These are phyloP conservation scores for Phtheirospermum japonicum DNA, from an alignment of 257 asterid species.

Conservation along the genomic window DNA sequence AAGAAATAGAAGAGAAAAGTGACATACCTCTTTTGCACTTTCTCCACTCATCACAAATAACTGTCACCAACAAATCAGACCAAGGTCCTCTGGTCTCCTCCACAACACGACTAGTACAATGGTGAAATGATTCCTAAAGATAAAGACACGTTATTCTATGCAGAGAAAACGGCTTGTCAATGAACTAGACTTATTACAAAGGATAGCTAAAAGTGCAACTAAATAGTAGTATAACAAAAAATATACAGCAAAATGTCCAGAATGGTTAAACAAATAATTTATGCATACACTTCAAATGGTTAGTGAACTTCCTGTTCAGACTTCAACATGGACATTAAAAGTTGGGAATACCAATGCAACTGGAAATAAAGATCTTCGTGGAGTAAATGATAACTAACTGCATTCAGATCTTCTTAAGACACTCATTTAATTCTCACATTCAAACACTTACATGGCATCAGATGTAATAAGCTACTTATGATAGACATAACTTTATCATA, in stretches of 20 bases:
- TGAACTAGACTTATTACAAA: conserved; percentile 20
- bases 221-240: conserved; percentile 9
- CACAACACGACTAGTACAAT: conserved; percentile 50
- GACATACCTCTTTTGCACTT: conserved; percentile 89
- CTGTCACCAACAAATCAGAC: conserved; percentile 67
- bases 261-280: conserved; percentile 3
- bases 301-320: conserved; percentile 17
- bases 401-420: neutral
- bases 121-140: conserved; percentile 63
- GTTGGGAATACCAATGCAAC: conserved; percentile 9
- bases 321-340: conserved; percentile 18
- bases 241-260: neutral
- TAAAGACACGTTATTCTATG: conserved; percentile 27
- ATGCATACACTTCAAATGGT: conserved; percentile 19
- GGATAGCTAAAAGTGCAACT: conserved; percentile 21
- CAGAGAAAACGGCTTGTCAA: conserved; percentile 14
- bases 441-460: conserved; percentile 9
- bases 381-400: conserved; percentile 5
- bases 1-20: neutral
- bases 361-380: conserved; percentile 17
- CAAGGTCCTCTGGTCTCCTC: conserved; percentile 87
- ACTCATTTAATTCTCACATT: conserved; percentile 6
- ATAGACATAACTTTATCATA: conserved; percentile 15
- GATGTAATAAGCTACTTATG: conserved; percentile 6
- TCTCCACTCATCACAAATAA: conserved; percentile 91